Evolutionary conservation across 768 basidiomycete genomes (phyloP).

Genomic region (Hericium erinaceus): DNA sequence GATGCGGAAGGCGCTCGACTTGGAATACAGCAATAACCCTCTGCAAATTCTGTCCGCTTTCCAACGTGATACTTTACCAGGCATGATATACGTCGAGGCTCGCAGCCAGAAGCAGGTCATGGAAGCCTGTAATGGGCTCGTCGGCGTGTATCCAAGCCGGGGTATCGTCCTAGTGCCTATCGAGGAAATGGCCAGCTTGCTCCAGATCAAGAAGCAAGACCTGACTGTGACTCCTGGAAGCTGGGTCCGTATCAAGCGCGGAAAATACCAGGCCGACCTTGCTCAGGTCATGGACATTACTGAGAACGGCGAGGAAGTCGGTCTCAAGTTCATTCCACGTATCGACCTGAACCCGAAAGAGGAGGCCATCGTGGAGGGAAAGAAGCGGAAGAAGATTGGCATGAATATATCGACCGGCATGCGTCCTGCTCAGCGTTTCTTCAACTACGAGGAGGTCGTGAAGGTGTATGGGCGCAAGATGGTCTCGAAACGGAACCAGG

Average conservation of each 20-base stretch:
- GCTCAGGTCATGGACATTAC: constrained; percentile 93
- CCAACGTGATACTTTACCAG: constrained; percentile 89
- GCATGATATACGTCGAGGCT: constrained; percentile 96
- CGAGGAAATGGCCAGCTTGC: constrained; percentile 93
- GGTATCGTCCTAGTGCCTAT: constrained; percentile 85
- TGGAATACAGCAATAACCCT: constrained; percentile 68
- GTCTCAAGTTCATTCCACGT: constrained; percentile 91
- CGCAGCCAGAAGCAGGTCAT: constrained; percentile 78
- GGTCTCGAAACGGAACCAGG: constrained; percentile 64
- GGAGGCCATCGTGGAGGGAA: constrained; percentile 52
- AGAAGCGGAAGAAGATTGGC: constrained; percentile 69
- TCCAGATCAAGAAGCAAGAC: constrained; percentile 94
- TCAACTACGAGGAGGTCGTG: constrained; percentile 87
- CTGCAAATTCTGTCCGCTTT: constrained; percentile 90
- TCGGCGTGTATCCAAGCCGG: constrained; percentile 82
- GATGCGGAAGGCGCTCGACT: constrained; percentile 85
- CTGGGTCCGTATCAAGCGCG: constrained; percentile 93
- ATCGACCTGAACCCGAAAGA: constrained; percentile 93
- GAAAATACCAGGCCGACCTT: constrained; percentile 89
- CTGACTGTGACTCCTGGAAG: constrained; percentile 73
- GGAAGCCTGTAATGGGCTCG: constrained; percentile 80
- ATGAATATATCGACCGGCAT: constrained; percentile 37
- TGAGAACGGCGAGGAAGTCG: constrained; percentile 88
- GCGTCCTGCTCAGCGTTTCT: constrained; percentile 86
- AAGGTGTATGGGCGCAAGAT: constrained; percentile 77